phyloP scores from a whole-genome alignment of 106 monocot species.

The Iris macrosiphon region DNA sequence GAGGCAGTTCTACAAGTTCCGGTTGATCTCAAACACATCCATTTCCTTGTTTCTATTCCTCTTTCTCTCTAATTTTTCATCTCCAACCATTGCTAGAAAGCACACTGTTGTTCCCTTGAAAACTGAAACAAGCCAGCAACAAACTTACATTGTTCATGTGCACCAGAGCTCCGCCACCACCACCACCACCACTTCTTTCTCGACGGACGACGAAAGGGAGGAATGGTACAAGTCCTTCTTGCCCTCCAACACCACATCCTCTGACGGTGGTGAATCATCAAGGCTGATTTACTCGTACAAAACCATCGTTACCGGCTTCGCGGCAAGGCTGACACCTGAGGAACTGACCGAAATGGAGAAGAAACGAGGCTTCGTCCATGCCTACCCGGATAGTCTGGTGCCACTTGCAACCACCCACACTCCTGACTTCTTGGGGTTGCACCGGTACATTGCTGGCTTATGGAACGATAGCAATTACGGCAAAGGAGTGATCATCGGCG shows the following conservation, averaged over 20 bases:
- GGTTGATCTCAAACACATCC: too few species aligned
- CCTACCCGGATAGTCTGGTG: conserved; percentile 1
- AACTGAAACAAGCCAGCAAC: too few species aligned
- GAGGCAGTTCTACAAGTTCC: too few species aligned
- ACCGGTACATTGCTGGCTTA: not conserved
- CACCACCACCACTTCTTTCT: too few species aligned
- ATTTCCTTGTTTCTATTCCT: too few species aligned
- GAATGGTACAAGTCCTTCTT: not conserved
- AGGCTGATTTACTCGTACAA: conserved; percentile 19
- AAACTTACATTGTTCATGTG: too few species aligned
- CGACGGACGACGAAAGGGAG: not conserved
- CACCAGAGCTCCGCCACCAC: too few species aligned
- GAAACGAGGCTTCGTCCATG: conserved; percentile 13
- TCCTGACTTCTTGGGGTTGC: conserved; percentile 17
- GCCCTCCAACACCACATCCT: not conserved
- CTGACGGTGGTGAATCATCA: not conserved
- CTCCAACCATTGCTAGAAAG: too few species aligned
- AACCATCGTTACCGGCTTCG: not conserved
- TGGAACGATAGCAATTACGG: not conserved
- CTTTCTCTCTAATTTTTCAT: too few species aligned
- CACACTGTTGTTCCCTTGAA: too few species aligned
- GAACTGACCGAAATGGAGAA: not conserved
- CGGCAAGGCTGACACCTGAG: not conserved
- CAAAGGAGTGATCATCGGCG: conserved; percentile 2
- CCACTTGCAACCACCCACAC: conserved; percentile 17